Base-by-base conservation (phyloP, 2,329 filamentous ascomycete genomes). In the Aureobasidium namibiae region DNA sequence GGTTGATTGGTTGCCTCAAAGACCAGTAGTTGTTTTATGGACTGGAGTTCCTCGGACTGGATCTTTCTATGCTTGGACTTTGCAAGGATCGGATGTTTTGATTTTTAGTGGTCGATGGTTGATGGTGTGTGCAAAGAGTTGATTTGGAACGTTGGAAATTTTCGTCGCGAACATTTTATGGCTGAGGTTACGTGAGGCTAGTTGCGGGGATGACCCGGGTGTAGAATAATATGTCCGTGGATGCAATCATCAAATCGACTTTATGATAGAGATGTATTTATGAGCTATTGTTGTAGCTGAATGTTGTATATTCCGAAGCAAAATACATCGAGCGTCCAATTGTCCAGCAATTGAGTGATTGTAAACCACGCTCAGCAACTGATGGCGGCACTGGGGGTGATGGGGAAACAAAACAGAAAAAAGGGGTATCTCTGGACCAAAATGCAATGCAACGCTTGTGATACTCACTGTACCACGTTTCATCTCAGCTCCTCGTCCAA, bases 401-500 rank as follows among this genome's bases (percentile, higher is more conserved):
- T n/a, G n/a, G n/a, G n/a, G n/a, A n/a, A n/a, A 38, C 34, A 5
- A 33, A 34, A 34, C 26, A 50, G 11, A 29, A 13, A 8, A 39
- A 50, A 14, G 34, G 48, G 48, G 48, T 52, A 52, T 52, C 48
- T 52, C 48, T 52, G n/a, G 18, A 52, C 23, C 34, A 52, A 52
- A 52, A 39, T 39, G 48, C 48, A 52, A 52, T 39, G 48, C 33
- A n/a, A n/a, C n/a, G n/a, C n/a, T 24, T 52, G 24, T 13, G 50
- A 41, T 54, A 42, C 50, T 54, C 33, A 38, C 36, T 38, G 26
- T 31, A 41, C n/a, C 16, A 21, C 26, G 2, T 14, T 2, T 42
- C 26, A 56, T 26, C n/a, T n/a, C 34, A n/a, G 13, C 5, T 36
- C 52, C 13, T 48, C 54, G 7, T 65, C 65, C n/a, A 69, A 18